A percentile compares a stretch with the other conserved stretches of the same genome.
Evolutionary conservation across 2,329 filamentous ascomycete genomes (phyloP).

Genomic region (Albophoma yamanashiensis): DNA sequence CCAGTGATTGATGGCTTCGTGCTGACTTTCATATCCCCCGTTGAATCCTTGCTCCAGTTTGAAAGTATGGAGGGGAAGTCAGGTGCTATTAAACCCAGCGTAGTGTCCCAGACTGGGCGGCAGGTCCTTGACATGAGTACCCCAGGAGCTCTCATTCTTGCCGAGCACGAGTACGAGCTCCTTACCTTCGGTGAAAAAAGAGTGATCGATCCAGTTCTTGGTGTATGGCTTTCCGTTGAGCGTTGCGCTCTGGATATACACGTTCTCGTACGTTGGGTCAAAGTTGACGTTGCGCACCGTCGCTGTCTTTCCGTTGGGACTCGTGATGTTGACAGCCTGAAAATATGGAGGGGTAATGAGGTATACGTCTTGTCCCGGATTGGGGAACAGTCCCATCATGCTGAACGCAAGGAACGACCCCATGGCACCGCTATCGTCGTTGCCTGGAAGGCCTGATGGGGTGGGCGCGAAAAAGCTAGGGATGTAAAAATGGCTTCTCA

Average conservation of each 20-base stretch:
- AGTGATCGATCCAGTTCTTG: conserved; percentile 57
- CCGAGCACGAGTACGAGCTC: conserved; percentile 54
- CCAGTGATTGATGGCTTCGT: no score
- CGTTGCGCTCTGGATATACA: conserved; percentile 57
- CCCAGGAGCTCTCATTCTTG: conserved; percentile 52
- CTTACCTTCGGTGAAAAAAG: conserved; percentile 55
- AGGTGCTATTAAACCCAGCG: conserved; percentile 16
- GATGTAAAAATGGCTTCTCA: conserved; percentile 53
- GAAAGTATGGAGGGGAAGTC: no score
- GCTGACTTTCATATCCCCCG: no score
- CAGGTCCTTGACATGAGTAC: conserved; percentile 45
- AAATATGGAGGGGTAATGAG: conserved; percentile 64
- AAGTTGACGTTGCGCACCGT: conserved; percentile 51
- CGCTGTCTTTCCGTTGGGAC: conserved; percentile 48
- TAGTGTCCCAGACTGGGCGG: conserved; percentile 46
- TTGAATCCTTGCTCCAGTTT: no score
- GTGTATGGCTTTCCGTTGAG: conserved; percentile 49
- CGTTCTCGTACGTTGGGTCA: conserved; percentile 42
- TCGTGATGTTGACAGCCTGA: conserved; percentile 44
- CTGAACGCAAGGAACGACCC: conserved; percentile 53
- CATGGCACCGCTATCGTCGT: conserved; percentile 63
- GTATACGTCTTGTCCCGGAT: conserved; percentile 59
- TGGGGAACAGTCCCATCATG: conserved; percentile 63
- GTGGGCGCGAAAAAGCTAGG: conserved; percentile 51
- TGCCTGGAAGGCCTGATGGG: conserved; percentile 52